Evolutionary conservation across 129 eudicot genomes (phyloP), one percentile per base, ranked within the genome.

Genomic region (Kitagawia praeruptora): DNA sequence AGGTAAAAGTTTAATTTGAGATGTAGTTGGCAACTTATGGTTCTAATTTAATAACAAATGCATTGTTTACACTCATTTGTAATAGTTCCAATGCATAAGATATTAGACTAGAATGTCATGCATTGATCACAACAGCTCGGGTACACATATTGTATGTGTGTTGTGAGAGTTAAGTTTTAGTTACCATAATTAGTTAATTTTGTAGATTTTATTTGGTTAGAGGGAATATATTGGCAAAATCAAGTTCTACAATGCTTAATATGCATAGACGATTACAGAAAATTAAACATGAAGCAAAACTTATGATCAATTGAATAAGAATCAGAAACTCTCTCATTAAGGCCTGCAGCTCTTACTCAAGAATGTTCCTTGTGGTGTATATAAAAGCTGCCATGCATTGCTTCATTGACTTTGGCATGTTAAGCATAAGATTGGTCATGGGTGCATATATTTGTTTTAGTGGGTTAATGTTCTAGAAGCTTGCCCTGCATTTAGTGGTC

Each of bases 1-100:
- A 93, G 96, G 96, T 93, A 78, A 86, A 53, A 42, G 13, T 48
- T 66, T 16, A 12, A 49, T 51, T 34, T 64, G 47, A 19, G 48
- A 38, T 53, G 6, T 53, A 34, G 48, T 8, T 21, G 75, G 9
- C 44, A 46, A 48, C 41, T 18, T n/a, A 46, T 44, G 12, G 58
- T 75, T 51, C n/a, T 46, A 46, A 75, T 46, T 46, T 25, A 6
- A 10, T 28, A 64, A 10, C 13, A 67, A 67, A 14, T 67, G 7
- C 41, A 67, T 31, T 67, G 42, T 46, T n/a, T 4, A 45, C n/a
- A n/a, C 19, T 23, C 53, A 44, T 42, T 37, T n/a, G 28, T 9
- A 25, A n/a, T 42, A 42, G 2, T 11, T 44, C 4, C n/a, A 11
- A 23, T 41, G 18, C 49, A 4, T 42, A 44, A 23, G 21, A 42